Conservation (phyloP, 345 rosid species). For the Toxicodendron radicans region DNA sequence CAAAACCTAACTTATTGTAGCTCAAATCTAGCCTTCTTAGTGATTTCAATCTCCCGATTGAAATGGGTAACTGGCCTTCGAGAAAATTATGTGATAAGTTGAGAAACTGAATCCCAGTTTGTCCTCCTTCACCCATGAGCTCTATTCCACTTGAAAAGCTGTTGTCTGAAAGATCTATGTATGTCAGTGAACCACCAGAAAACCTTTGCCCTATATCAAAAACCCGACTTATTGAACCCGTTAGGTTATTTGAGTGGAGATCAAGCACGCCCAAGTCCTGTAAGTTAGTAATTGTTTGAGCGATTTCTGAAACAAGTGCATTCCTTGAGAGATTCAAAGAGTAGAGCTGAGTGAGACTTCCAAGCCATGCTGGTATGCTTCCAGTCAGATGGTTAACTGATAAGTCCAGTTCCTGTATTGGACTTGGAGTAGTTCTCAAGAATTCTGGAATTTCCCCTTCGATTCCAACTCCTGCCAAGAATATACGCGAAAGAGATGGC, state of each 20-base stretch:
- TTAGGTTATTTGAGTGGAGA: conserved; percentile 54
- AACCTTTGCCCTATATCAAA: conserved; percentile 37
- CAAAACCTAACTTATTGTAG: conserved; percentile 33
- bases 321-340: conserved; percentile 50
- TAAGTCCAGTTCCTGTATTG: conserved; percentile 51
- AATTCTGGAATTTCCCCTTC: conserved; percentile 43
- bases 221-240: conserved; percentile 39
- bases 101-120: conserved; percentile 32
- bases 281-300: conserved; percentile 31
- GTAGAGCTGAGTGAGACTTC: conserved; percentile 46
- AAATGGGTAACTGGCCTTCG: conserved; percentile 24
- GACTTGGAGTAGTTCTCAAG: conserved; percentile 41
- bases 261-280: conserved; percentile 39
- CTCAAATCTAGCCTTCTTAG: conserved; percentile 47
- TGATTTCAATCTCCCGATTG: conserved; percentile 30
- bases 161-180: conserved; percentile 54
- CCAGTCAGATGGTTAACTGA: conserved; percentile 43
- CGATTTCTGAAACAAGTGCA: conserved; percentile 37
- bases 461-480: conserved; percentile 50
- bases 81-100: conserved; percentile 44
- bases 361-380: conserved; percentile 49
- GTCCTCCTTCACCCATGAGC: conserved; percentile 32
- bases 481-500: conserved; percentile 46
- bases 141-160: conserved; percentile 36
- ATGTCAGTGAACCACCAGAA: conserved; percentile 39